Base-by-base conservation (phyloP, 768 basidiomycete species). In the Amanita pseudoporphyria region DNA sequence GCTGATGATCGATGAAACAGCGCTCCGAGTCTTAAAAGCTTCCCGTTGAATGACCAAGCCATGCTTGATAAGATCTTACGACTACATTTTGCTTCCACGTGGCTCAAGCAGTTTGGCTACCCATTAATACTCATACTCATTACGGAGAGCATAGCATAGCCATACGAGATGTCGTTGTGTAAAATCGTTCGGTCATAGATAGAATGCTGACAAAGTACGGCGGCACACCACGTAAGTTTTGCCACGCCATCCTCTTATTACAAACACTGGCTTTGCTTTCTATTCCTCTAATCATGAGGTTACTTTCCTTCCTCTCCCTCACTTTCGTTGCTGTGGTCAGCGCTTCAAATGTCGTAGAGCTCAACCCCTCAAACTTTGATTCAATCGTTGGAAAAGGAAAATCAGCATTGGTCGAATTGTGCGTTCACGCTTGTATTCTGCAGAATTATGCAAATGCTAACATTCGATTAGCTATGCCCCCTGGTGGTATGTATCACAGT, bases 401-500 rank as follows among this genome's bases (percentile, higher is more conserved):
- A 60, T 84, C 88, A 49, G 89, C 83, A 58, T 73, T 93, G 30
- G 88, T 95, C 21, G 91, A 94, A 68, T 94, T 95, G 90, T 93
- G 59, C 65, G 91, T 76, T 21, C 3, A 26, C 18, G 39, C 35
- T 36, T 56, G 41, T 22, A 12, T 30, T 26, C 37, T 44, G 22
- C 5, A 24, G 18, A 51, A 53, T n/a, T n/a, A n/a, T n/a, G n/a
- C n/a, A 54, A 49, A 16, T 31, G 38, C 31, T 56, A 36, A 49
- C 50, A 13, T 48, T 35, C 42, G 16, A 43, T 9, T 37, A 92
- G 88, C 65, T 91, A 83, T 57, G 89, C 89, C 14, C 84, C 89
- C 7, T 92, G 89, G 89, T 91, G 89, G 85, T 86, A 72, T 54
- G 79, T 59, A 52, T 22, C 35, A 32, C 10, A 45, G 14, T 48